Evolutionary conservation across 495 filamentous ascomycete species (phyloP).

Genomic region (Xylaria castorea): DNA sequence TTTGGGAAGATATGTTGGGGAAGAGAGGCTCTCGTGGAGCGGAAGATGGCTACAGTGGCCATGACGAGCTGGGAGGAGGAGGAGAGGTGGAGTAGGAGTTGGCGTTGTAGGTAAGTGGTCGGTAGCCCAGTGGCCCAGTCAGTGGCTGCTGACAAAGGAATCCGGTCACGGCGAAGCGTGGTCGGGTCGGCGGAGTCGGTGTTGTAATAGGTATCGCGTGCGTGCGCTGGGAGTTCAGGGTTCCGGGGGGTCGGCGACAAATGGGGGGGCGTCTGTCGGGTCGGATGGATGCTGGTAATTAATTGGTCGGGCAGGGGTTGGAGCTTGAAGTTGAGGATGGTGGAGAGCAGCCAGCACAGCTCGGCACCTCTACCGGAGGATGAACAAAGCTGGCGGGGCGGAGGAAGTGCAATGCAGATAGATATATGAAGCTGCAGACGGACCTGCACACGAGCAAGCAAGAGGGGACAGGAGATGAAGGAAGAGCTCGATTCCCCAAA

Average conservation of each 20-base stretch:
- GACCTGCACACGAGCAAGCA: not conserved
- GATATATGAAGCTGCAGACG: not conserved
- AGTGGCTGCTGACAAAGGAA: conserved; percentile 11
- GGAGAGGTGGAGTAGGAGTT: conserved; percentile 2
- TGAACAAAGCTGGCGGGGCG: not conserved
- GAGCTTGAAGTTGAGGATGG: not conserved
- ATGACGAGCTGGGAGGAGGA: conserved; percentile 35
- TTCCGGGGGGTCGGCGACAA: conserved; percentile 17
- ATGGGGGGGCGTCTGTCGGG: conserved; percentile 3
- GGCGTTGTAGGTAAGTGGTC: not conserved
- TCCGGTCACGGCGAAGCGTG: conserved; percentile 8
- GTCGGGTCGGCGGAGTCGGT: conserved; percentile 15
- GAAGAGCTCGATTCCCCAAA: not conserved
- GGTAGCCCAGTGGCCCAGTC: not conserved
- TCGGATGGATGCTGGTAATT: not conserved
- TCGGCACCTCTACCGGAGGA: conserved; percentile 1
- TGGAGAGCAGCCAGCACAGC: not conserved
- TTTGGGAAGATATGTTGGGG: conserved; percentile 35
- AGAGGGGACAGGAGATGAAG: not conserved
- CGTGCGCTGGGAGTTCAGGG: conserved; percentile 13
- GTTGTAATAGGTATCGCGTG: conserved; percentile 28
- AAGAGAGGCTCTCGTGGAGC: conserved; percentile 46
- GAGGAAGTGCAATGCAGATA: not conserved
- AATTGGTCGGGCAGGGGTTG: not conserved
- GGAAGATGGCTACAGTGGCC: conserved; percentile 46